These are phyloP conservation scores for Suillus alpinus DNA, from an alignment of 768 basidiomycete species.

Conservation along the genomic window DNA sequence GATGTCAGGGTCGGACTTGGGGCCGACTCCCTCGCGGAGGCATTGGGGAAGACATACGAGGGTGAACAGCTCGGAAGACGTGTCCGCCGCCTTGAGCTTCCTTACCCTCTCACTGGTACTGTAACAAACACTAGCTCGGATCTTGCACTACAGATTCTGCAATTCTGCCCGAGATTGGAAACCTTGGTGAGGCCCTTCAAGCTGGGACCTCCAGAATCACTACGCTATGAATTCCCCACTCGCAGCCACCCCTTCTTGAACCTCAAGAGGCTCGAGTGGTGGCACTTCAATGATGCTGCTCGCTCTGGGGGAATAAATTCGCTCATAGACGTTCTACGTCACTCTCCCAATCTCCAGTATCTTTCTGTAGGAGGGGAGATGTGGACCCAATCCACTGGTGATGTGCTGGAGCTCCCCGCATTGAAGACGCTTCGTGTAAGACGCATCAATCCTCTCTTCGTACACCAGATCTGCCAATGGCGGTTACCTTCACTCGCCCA, in stretches of 20 bases:
- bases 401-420: conserved; percentile 38
- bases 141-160: conserved; percentile 46
- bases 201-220: conserved; percentile 14
- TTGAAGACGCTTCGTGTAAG: conserved; percentile 55
- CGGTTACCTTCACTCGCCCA: conserved; percentile 50
- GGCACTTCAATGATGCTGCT: conserved; percentile 55
- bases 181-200: conserved; percentile 51
- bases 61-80: conserved; percentile 23
- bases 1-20: conserved; percentile 45
- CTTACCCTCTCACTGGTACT: conserved; percentile 52
- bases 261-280: conserved; percentile 67
- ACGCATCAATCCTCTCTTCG: conserved; percentile 46
- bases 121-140: conserved; percentile 24
- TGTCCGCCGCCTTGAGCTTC: conserved; percentile 59
- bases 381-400: conserved; percentile 20
- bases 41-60: conserved; percentile 20
- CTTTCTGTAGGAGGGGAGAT: conserved; percentile 52
- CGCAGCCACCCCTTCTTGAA: conserved; percentile 44
- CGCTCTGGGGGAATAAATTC: conserved; percentile 67
- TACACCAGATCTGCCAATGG: conserved; percentile 50
- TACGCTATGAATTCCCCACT: conserved; percentile 54
- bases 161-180: conserved; percentile 47
- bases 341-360: conserved; percentile 54
- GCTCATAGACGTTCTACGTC: conserved; percentile 47
- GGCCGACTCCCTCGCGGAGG: conserved; percentile 28